Evolutionary conservation across 495 filamentous ascomycete species (phyloP).

Genomic region (Podospora tetraspora): DNA sequence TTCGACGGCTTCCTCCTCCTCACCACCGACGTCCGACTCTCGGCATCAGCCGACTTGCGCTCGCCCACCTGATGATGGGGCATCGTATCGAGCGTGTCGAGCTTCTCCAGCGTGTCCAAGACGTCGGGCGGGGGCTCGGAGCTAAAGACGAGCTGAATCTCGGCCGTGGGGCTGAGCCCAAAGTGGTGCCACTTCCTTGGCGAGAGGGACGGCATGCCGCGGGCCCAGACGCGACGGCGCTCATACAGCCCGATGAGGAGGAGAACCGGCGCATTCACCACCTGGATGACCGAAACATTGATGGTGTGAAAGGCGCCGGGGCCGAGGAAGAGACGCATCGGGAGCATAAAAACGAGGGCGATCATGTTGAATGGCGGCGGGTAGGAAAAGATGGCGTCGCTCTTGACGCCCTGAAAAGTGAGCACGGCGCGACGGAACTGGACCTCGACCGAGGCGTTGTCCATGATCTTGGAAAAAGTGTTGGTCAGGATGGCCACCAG

Average conservation of each 20-base stretch:
- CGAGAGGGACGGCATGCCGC: constrained; percentile 12
- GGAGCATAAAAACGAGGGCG: constrained; percentile 51
- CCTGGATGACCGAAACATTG: constrained; percentile 52
- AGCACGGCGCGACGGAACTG: constrained; percentile 59
- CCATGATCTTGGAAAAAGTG: constrained; percentile 58
- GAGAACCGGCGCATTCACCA: constrained; percentile 52
- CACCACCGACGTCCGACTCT: neutral
- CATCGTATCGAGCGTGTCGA: constrained; percentile 22
- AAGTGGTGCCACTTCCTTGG: constrained; percentile 45
- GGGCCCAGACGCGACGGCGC: constrained; percentile 38
- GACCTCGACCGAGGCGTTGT: constrained; percentile 55
- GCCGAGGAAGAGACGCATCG: constrained; percentile 50
- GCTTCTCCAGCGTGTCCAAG: constrained; percentile 33
- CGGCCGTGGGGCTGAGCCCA: constrained; percentile 51
- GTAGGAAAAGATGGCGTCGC: constrained; percentile 59
- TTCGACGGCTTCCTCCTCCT: constrained; percentile 5
- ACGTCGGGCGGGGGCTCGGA: constrained; percentile 51
- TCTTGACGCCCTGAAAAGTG: constrained; percentile 62
- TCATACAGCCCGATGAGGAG: constrained; percentile 51
- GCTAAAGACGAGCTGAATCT: constrained; percentile 56
- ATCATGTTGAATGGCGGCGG: constrained; percentile 60
- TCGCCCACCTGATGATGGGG: constrained; percentile 6
- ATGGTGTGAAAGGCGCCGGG: constrained; percentile 57
- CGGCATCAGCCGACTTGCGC: neutral
- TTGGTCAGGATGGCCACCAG: constrained; percentile 61